Evolutionary conservation across 305 asterid genomes (phyloP), one percentile per base, ranked within the genome.

Genomic region (Solanum chacoense): DNA sequence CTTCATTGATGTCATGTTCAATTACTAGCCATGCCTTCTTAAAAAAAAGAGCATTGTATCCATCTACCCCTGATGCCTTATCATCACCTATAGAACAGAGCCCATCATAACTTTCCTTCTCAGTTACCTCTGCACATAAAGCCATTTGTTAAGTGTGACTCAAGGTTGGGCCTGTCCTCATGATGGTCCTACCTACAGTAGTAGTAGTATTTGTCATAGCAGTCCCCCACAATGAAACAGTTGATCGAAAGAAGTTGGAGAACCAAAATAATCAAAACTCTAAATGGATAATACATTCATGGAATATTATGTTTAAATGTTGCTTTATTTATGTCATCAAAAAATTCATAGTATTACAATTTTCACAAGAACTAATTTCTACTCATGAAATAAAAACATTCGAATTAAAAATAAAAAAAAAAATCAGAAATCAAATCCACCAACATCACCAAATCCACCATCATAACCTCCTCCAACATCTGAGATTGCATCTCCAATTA

Each of bases 401-500:
- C 6, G 26, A 74, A 34, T 75, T 26, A 72, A 3, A 72, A 40
- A 9, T 36, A 12, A 42, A 32, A 35, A 2, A 2, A 18, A 29
- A 0, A 18, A 88, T 93, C 90, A 92, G 77, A 92, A 95, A 88
- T 91, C 96, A 92, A 92, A 94, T 22, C 96, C 98, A 3, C 94
- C 95, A 13, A 80, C 89, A 80, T 20, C 88, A 32, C 84, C 91
- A 12, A 88, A 91, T 12, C 93, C 98, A 45, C 45, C 87, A 71
- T 90, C 93, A 88, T 72, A 95, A 63, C 89, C 92, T 34, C 20
- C 93, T 34, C 20, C 93, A 2, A 38, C 94, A 88, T 94, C 99
- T 11, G 98, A 94, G 59, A 95, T 38, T 93, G 90, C 89, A 91
- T 96, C 98, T 31, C 98, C 99, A 20, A 96, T 77, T 90, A 96